Percentiles rank a stretch among this genome's conserved stretches.
Evolutionary conservation across 805 yeast species (phyloP).

Genomic region (Candida pseudofarinosa): DNA sequence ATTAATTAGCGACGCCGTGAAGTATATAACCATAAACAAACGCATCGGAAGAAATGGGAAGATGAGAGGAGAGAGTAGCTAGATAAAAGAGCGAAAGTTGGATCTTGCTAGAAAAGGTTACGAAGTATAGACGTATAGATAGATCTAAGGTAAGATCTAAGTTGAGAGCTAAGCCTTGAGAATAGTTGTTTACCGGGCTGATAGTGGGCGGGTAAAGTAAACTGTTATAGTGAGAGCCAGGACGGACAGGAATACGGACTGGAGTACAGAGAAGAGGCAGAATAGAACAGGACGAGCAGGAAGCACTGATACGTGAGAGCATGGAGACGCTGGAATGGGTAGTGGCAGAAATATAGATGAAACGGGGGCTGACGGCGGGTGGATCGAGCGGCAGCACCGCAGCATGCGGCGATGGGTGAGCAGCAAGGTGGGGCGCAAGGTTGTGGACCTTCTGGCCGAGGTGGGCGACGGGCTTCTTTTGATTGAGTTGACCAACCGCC

Average conservation of each 20-base stretch:
- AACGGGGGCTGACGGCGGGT: slow-evolving; percentile 13
- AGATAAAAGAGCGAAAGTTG: no score
- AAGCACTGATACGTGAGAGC: background rate
- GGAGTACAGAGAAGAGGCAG: background rate
- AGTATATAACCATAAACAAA: background rate
- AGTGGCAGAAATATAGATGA: background rate
- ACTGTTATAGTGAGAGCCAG: no score
- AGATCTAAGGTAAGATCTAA: no score
- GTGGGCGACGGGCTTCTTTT: slow-evolving; percentile 40
- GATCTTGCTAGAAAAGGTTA: no score
- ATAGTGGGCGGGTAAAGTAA: no score
- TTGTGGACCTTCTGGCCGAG: slow-evolving; percentile 23
- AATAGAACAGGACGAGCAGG: background rate
- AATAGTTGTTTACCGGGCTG: no score
- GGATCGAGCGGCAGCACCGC: slow-evolving; percentile 45
- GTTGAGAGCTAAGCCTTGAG: no score
- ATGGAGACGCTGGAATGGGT: background rate
- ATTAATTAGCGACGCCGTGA: background rate
- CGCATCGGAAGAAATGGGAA: background rate
- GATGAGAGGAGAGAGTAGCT: background rate
- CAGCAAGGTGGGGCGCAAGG: slow-evolving; percentile 25
- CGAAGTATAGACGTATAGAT: no score
- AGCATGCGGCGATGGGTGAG: slow-evolving; percentile 51
- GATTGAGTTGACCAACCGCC: slow-evolving; percentile 30
- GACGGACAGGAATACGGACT: background rate